Conservation (phyloP, 2,329 filamentous ascomycete species). For the Colletotrichum gigasporum region DNA sequence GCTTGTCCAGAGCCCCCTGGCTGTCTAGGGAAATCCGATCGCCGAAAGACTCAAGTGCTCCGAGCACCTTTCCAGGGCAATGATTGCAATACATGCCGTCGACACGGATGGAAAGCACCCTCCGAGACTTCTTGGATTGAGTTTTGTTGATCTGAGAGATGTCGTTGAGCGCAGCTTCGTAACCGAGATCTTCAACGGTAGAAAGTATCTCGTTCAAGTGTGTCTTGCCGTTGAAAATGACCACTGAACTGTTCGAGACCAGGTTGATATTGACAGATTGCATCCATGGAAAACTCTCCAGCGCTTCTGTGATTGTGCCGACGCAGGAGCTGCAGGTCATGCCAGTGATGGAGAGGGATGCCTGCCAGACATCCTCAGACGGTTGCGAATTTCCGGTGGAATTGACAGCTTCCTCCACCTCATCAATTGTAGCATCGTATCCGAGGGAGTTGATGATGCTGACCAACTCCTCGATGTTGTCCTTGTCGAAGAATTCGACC, state of each 20-base stretch:
- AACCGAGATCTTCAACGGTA: conserved; percentile 7
- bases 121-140: conserved; percentile 19
- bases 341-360: conserved; percentile 14
- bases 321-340: conserved; percentile 32
- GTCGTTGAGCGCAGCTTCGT: conserved; percentile 38
- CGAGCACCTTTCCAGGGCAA: conserved; percentile 46
- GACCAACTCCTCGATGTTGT: conserved; percentile 4
- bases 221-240: conserved; percentile 11
- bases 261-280: conserved; percentile 55
- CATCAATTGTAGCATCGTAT: conserved; percentile 37
- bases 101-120: conserved; percentile 52
- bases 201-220: not conserved
- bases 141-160: not conserved
- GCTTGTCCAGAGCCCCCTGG: not conserved
- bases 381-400: not conserved
- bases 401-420: conserved; percentile 9
- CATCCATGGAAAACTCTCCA: conserved; percentile 54
- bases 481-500: conserved; percentile 16
- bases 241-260: conserved; percentile 18
- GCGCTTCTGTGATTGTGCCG: conserved; percentile 37
- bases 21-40: conserved; percentile 48
- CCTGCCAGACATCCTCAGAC: not conserved
- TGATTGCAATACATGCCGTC: conserved; percentile 63
- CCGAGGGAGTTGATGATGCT: conserved; percentile 16
- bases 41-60: conserved; percentile 51